Evolutionary conservation across 768 basidiomycete genomes (phyloP).

Genomic region (Ramaria sp.): DNA sequence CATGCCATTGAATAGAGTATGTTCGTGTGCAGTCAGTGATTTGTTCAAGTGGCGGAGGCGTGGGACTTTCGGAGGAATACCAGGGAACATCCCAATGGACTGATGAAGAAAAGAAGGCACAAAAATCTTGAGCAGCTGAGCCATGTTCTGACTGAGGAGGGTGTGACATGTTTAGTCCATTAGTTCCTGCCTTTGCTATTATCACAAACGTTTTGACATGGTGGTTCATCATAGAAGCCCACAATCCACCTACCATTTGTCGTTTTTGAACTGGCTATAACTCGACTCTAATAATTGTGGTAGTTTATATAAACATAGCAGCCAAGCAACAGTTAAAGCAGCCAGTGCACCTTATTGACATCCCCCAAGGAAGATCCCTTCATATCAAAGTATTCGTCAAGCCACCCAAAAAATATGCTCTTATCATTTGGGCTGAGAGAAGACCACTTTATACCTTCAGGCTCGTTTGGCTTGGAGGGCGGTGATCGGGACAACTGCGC

Average conservation of each 20-base stretch:
- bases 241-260: no score
- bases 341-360: neutral
- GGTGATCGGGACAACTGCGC: neutral
- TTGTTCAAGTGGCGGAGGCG: conserved; percentile 25
- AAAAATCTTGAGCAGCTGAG: conserved; percentile 33
- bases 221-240: no score
- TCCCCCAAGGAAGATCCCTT: neutral
- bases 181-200: neutral
- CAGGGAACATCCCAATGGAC: conserved; percentile 31
- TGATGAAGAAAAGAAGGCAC: conserved; percentile 32
- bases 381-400: conserved; percentile 66
- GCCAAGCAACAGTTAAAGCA: no score
- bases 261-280: no score
- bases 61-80: conserved; percentile 24
- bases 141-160: conserved; percentile 24
- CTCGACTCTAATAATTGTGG: no score
- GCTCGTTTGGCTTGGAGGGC: neutral
- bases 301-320: no score
- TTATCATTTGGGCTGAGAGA: conserved; percentile 61
- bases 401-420: conserved; percentile 62
- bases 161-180: conserved; percentile 20
- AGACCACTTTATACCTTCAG: conserved; percentile 48
- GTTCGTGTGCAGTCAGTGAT: conserved; percentile 13
- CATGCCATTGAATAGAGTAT: conserved; percentile 20
- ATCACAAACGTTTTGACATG: no score